Percentiles rank a stretch among this genome's conserved stretches.
phyloP scores from a whole-genome alignment of 768 basidiomycete genomes.

The Mycena metata region DNA sequence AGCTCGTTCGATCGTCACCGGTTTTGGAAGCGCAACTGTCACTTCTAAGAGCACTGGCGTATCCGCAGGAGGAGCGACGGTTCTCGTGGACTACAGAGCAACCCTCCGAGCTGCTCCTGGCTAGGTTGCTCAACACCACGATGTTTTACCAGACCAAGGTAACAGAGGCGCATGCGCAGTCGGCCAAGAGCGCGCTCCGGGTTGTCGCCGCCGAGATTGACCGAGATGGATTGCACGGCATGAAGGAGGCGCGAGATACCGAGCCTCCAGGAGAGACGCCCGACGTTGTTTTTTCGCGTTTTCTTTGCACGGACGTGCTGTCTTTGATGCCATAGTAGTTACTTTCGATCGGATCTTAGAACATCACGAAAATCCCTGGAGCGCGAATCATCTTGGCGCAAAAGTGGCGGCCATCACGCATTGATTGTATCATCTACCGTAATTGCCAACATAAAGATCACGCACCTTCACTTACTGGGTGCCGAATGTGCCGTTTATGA shows the following conservation, averaged over 20 bases:
- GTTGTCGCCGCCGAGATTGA: slow-evolving; percentile 73
- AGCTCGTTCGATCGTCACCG: slow-evolving; percentile 69
- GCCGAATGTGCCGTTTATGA: too few species aligned
- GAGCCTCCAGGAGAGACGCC: slow-evolving; percentile 62
- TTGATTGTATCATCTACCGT: too few species aligned
- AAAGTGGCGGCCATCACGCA: too few species aligned
- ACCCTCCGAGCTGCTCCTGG: slow-evolving; percentile 53
- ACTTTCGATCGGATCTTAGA: too few species aligned
- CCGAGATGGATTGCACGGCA: slow-evolving; percentile 66
- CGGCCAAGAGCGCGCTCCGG: slow-evolving; percentile 70
- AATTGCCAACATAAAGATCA: too few species aligned
- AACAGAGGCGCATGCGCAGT: slow-evolving; percentile 54
- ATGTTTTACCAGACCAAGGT: slow-evolving; percentile 72
- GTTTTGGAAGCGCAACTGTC: slow-evolving; percentile 62
- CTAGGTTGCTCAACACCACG: slow-evolving; percentile 56
- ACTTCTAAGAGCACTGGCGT: slow-evolving; percentile 58
- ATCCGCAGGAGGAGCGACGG: slow-evolving; percentile 45
- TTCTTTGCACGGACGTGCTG: slow-evolving; percentile 68
- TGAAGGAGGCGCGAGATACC: slow-evolving; percentile 43
- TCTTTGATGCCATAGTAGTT: slow-evolving; percentile 58
- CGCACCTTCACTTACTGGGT: too few species aligned
- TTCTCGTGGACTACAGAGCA: slow-evolving; percentile 46
- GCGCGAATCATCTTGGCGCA: too few species aligned
- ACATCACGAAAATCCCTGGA: too few species aligned
- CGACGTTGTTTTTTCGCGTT: slow-evolving; percentile 52